phyloP scores from a whole-genome alignment of 2,329 filamentous ascomycete species.

The Dactylellina drechsleri region DNA sequence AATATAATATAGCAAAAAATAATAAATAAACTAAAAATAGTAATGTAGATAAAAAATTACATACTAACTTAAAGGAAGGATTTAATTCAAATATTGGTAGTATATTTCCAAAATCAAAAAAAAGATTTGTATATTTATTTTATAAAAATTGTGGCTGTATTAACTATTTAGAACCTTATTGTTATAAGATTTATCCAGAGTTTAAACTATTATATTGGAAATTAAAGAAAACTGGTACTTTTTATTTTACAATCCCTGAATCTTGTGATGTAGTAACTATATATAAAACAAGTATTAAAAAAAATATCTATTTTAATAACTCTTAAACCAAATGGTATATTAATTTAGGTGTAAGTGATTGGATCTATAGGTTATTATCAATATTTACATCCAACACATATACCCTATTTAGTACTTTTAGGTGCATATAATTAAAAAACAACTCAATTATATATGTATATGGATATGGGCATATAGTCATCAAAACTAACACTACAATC shows the following conservation, averaged over 20 bases:
- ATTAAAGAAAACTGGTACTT: neutral
- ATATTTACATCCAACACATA: slow-evolving; percentile 5
- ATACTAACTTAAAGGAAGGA: too few species aligned
- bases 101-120: too few species aligned
- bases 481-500: too few species aligned
- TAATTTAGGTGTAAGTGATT: too few species aligned
- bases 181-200: slow-evolving; percentile 40
- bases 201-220: neutral
- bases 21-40: too few species aligned
- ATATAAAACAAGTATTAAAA: neutral
- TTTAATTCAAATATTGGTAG: too few species aligned
- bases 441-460: too few species aligned
- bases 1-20: too few species aligned
- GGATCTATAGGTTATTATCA: too few species aligned
- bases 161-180: slow-evolving; percentile 27
- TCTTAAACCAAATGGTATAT: slow-evolving; percentile 4
- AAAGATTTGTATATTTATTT: slow-evolving; percentile 17
- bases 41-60: too few species aligned
- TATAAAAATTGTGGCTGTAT: neutral
- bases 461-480: too few species aligned
- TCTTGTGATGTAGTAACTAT: slow-evolving; percentile 8
- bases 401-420: neutral
- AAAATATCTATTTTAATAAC: slow-evolving; percentile 20
- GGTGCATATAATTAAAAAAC: too few species aligned
- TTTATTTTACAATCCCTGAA: slow-evolving; percentile 1